phyloP scores from a whole-genome alignment of 2,329 filamentous ascomycete genomes.

The Colletotrichum endophyticum region DNA sequence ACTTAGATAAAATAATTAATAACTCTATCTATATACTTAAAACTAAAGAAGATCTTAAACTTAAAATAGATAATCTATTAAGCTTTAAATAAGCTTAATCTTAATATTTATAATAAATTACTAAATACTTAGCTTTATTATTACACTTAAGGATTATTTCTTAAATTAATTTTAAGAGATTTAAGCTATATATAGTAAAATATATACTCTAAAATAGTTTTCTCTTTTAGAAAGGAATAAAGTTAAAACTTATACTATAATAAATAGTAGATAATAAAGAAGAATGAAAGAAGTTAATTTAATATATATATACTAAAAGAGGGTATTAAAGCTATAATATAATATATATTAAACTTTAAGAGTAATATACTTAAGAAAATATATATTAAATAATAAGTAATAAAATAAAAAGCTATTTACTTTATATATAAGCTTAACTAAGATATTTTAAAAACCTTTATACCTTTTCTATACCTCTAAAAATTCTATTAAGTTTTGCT shows the following conservation, averaged over 20 bases:
- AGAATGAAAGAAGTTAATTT: neutral
- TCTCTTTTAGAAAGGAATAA: neutral
- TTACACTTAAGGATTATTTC: neutral
- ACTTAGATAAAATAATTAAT: neutral
- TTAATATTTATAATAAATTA: neutral
- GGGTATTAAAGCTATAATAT: neutral
- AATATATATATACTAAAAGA: neutral
- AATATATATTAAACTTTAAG: neutral
- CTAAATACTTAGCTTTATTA: neutral
- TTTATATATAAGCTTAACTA: neutral
- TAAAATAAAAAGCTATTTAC: neutral
- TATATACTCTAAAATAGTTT: neutral
- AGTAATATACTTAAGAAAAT: neutral
- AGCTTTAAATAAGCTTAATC: neutral
- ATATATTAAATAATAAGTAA: neutral
- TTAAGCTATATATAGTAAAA: neutral
- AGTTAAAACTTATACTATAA: neutral
- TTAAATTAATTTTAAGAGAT: neutral
- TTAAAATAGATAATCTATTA: neutral
- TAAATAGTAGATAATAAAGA: neutral
- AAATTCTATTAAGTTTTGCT: no score
- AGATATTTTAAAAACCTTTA: neutral
- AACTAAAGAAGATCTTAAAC: neutral
- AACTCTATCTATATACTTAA: neutral
- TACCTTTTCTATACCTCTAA: neutral